Conservation (phyloP, 257 asterid genomes). For the Penstemon eatonii region DNA sequence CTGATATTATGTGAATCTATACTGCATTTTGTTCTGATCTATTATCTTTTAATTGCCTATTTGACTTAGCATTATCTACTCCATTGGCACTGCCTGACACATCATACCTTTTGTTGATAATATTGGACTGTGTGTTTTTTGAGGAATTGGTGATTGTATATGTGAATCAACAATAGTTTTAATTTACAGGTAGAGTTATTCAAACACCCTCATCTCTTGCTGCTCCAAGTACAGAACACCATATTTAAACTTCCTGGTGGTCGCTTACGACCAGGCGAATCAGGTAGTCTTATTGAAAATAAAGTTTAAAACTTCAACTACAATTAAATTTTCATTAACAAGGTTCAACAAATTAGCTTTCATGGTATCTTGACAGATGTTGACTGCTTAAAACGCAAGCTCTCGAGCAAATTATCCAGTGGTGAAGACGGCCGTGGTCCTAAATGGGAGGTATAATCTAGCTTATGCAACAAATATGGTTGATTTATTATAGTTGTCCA, state of each 20-base stretch:
- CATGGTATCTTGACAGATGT: slow-evolving; percentile 45
- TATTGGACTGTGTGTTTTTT: too few species aligned
- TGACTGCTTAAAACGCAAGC: slow-evolving; percentile 84
- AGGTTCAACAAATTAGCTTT: not conserved
- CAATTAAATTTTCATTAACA: not conserved
- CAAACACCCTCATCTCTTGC: slow-evolving; percentile 79
- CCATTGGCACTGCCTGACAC: too few species aligned
- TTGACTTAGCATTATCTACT: too few species aligned
- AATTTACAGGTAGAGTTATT: slow-evolving; percentile 72
- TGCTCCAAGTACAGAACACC: slow-evolving; percentile 76
- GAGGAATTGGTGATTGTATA: too few species aligned
- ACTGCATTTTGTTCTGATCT: too few species aligned
- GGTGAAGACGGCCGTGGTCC: slow-evolving; percentile 52
- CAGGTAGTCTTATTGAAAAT: slow-evolving; percentile 42
- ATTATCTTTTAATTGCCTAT: too few species aligned
- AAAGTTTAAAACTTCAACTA: too few species aligned
- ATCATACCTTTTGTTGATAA: too few species aligned
- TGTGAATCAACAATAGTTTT: not conserved
- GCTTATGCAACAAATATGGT: not conserved
- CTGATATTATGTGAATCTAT: too few species aligned
- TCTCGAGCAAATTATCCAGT: slow-evolving; percentile 65
- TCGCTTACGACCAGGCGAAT: slow-evolving; percentile 75
- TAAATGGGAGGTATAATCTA: slow-evolving; percentile 71
- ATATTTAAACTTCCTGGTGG: slow-evolving; percentile 86
- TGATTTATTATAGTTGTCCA: slow-evolving; percentile 2